These are phyloP conservation scores for Cryptococcus sp. DNA, from an alignment of 1,284 basidiomycete species.

Conservation along the genomic window DNA sequence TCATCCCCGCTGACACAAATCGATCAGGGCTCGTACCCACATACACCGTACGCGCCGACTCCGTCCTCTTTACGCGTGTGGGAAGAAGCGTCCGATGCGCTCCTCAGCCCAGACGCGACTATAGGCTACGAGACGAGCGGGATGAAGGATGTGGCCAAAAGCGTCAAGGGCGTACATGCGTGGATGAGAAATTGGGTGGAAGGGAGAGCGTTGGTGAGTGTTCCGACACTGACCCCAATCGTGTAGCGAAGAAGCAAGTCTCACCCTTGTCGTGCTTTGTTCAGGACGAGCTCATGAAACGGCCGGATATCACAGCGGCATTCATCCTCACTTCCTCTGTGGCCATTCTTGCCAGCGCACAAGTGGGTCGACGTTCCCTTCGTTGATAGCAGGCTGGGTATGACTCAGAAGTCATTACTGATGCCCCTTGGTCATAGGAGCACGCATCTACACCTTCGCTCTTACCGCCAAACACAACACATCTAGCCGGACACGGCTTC, in stretches of 20 bases:
- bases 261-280: too few species aligned
- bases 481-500: constrained; percentile 52
- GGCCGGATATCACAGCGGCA: constrained; percentile 49
- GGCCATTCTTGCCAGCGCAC: constrained; percentile 49
- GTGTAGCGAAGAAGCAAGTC: not conserved
- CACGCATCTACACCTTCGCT: constrained; percentile 32
- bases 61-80: constrained; percentile 46
- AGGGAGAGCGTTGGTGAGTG: constrained; percentile 44
- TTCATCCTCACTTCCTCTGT: constrained; percentile 52
- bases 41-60: constrained; percentile 49
- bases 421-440: constrained; percentile 24
- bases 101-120: constrained; percentile 44
- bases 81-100: constrained; percentile 50
- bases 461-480: constrained; percentile 43
- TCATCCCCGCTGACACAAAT: not conserved
- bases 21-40: constrained; percentile 50
- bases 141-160: constrained; percentile 45
- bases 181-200: constrained; percentile 53
- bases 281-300: constrained; percentile 51
- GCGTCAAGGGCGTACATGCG: constrained; percentile 32
- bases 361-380: constrained; percentile 28
- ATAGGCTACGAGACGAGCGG: constrained; percentile 47
- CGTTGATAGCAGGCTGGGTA: not conserved
- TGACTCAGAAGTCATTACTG: not conserved
- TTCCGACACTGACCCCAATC: not conserved